Evolutionary conservation across 2,329 filamentous ascomycete species (phyloP), one percentile per base, ranked within the genome.

Genomic region (Fusarium goolgardi): DNA sequence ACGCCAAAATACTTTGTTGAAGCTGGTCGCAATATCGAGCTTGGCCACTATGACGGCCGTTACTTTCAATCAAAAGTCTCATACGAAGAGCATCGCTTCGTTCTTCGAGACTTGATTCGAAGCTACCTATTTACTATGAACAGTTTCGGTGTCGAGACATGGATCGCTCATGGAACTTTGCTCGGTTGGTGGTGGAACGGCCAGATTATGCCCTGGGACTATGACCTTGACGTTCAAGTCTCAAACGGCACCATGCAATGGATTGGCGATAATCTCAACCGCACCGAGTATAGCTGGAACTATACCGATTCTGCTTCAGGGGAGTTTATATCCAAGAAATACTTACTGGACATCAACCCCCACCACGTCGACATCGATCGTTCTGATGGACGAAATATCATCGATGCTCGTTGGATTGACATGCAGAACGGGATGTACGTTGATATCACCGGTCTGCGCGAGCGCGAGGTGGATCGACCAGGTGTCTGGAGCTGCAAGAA

Each of bases 171-270:
- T 77, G 93, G 93, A 49, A 94, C 92, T 6, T 80, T 96, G 50
- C 81, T 96, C 23, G 93, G 92, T 15, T 96, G 93, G 93, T 96
- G 91, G 91, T 96, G 93, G 93, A 95, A 93, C 76, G 85, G 83
- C 41, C 80, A 88, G 79, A 88, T 92, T 75, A 88, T 94, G 81
- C 91, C 92, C 1, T 94, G 92, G 92, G 92, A 96, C 78, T 91
- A 89, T 81, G 93, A 96, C 77, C 82, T 96, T 45, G 93, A 96
- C 78, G 91, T 92, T 1, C 93, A 96, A 79, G 88, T 96, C 29
- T 87, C 88, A 20, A 86, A 85, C 56, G 80, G 83, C 32, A 94
- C 92, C 1, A 82, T 96, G 45, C 78, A 82, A 35, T 88, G 88
- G 77, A 81, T 96, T 27, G 91, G 84, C 32, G 80, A 87, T 58